Evolutionary conservation across 1,284 basidiomycete genomes (phyloP).

Genomic region (Sanguinoderma infundibulare): DNA sequence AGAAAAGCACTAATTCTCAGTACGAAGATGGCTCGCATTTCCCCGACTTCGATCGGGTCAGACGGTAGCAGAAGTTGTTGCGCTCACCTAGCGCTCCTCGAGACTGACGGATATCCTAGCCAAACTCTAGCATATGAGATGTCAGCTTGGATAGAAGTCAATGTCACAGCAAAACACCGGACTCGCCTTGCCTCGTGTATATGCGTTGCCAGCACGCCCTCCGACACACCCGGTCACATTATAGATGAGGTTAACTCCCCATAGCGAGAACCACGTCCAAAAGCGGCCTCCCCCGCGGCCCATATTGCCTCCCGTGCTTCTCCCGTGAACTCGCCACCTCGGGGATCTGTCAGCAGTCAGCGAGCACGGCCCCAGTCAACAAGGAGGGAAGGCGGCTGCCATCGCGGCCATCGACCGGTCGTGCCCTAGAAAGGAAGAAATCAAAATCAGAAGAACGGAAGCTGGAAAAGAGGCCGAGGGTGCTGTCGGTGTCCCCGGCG

Average conservation of each 20-base stretch:
- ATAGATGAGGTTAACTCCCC: background rate
- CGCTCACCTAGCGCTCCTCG: background rate
- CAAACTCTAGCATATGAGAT: background rate
- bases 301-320: background rate
- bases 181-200: background rate
- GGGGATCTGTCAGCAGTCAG: conserved; percentile 1
- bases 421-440: background rate
- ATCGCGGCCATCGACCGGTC: background rate
- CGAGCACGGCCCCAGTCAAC: background rate
- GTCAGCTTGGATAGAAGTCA: background rate
- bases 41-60: conserved; percentile 10
- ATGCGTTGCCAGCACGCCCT: background rate
- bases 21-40: background rate
- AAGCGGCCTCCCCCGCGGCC: background rate
- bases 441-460: conserved; percentile 4
- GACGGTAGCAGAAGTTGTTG: background rate
- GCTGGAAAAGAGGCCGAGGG: background rate
- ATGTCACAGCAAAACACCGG: background rate
- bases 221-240: background rate
- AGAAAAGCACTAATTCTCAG: background rate
- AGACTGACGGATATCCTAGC: background rate
- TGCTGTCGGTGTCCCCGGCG: background rate
- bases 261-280: background rate
- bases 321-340: background rate
- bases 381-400: background rate